Conservation (phyloP, 2,329 filamentous ascomycete genomes). For the Ophiostoma fasciatum region DNA sequence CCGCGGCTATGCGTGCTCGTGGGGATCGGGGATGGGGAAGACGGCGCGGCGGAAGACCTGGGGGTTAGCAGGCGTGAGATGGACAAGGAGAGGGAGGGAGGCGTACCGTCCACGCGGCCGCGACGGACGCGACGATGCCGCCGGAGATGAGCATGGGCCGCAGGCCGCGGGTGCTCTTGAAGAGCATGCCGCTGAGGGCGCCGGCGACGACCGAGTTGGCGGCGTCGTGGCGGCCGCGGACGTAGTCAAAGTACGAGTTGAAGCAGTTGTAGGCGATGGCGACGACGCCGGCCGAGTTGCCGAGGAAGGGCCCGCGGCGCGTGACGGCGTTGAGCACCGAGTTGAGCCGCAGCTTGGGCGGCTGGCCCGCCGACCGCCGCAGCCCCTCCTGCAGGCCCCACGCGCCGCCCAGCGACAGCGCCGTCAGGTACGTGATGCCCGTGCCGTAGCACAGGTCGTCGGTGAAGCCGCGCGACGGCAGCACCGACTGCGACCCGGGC, state of each 20-base stretch:
- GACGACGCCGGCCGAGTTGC: conserved; percentile 89
- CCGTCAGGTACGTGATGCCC: conserved; percentile 84
- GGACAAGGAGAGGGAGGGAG: not conserved
- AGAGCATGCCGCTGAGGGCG: conserved; percentile 77
- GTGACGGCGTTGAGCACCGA: conserved; percentile 91
- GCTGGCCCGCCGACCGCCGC: conserved; percentile 57
- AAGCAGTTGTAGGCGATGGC: conserved; percentile 93
- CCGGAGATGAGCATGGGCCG: conserved; percentile 92
- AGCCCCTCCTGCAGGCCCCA: conserved; percentile 91
- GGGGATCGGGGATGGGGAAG: conserved; percentile 11
- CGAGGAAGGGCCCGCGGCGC: conserved; percentile 80
- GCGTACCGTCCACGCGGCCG: conserved; percentile 83
- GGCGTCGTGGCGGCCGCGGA: conserved; percentile 75
- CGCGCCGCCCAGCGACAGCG: conserved; percentile 67
- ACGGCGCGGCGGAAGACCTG: conserved; percentile 14
- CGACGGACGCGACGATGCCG: conserved; percentile 72
- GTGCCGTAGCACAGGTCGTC: conserved; percentile 98
- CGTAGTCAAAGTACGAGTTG: conserved; percentile 68
- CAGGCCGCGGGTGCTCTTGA: conserved; percentile 86
- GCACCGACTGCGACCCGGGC: conserved; percentile 69
- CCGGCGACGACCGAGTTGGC: conserved; percentile 80
- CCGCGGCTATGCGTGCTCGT: not conserved
- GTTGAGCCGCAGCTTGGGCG: conserved; percentile 87
- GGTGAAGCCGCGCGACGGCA: conserved; percentile 92
- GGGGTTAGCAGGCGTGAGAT: not conserved